A percentile compares a stretch with the other conserved stretches of the same genome.
Conservation (phyloP, 345 rosid species). For the Brassica napus region Da-Ae NC_063440.1:27703501-27704000, state of each 20-base stretch:
- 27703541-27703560: background rate
- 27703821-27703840: slow-evolving; percentile 40
- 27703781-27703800: background rate
- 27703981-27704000: slow-evolving; percentile 57
- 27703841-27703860: slow-evolving; percentile 46
- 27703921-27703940: slow-evolving; percentile 46
- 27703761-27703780: background rate
- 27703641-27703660: background rate
- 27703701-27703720: slow-evolving; percentile 14
- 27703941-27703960: slow-evolving; percentile 64
- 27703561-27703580: background rate
- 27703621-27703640: slow-evolving; percentile 5
- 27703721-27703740: background rate
- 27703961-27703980: slow-evolving; percentile 54
- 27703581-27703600: background rate
- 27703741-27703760: background rate
- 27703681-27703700: background rate
- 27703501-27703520: background rate
- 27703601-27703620: background rate
- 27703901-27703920: slow-evolving; percentile 54
- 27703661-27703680: background rate
- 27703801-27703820: background rate
- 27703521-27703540: background rate
- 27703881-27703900: slow-evolving; percentile 43
- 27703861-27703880: slow-evolving; percentile 45